These are phyloP conservation scores for Chrysophaeum taylorii DNA, from an alignment of 352 stramenopile species.

Conservation along the genomic window DNA sequence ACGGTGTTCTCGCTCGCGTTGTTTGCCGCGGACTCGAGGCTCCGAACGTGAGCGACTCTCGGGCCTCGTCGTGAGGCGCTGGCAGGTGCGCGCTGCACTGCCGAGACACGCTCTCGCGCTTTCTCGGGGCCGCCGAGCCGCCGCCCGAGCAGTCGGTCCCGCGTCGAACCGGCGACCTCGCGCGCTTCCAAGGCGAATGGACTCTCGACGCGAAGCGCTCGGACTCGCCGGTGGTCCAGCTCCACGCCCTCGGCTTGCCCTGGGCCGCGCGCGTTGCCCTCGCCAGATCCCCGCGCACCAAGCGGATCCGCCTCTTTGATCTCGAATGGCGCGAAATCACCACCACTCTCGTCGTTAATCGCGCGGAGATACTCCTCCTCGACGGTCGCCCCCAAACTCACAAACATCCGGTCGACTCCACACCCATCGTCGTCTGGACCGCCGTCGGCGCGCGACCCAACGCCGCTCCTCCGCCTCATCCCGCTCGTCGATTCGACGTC, in stretches of 20 bases:
- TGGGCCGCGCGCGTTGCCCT: neutral
- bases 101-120: no score
- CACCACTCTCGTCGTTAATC: neutral
- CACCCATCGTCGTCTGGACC: neutral
- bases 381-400: neutral
- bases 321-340: neutral
- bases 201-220: neutral
- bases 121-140: no score
- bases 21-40: no score
- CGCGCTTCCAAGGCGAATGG: neutral
- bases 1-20: no score
- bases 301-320: neutral
- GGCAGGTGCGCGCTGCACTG: no score
- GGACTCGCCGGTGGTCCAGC: neutral
- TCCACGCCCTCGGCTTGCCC: neutral
- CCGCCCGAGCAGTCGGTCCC: no score
- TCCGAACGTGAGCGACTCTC: no score
- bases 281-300: neutral
- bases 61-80: no score
- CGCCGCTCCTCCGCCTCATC: neutral
- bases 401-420: neutral
- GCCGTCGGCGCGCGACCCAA: neutral
- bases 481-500: no score
- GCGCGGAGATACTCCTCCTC: neutral
- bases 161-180: no score